These are phyloP conservation scores for Trypanosoma rangeli DNA, from an alignment of 208 protist genomes.

Conservation along the genomic window DNA sequence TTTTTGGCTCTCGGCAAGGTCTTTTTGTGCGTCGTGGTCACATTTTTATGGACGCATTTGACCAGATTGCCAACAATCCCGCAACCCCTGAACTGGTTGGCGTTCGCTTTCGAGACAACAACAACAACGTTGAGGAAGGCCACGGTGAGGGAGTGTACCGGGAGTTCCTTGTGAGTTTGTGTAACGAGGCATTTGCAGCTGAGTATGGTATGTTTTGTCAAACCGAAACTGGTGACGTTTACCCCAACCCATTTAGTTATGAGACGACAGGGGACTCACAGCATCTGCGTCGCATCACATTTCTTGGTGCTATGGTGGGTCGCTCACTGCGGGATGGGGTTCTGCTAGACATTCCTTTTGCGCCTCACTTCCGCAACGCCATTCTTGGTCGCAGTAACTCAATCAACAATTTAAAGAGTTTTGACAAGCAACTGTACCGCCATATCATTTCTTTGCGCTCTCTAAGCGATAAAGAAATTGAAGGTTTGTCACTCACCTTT, in stretches of 20 bases:
- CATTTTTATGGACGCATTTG: constrained; percentile 85
- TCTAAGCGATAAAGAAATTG: constrained; percentile 69
- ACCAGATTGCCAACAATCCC: constrained; percentile 48
- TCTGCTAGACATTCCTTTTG: constrained; percentile 88
- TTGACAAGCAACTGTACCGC: constrained; percentile 87
- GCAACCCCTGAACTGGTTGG: constrained; percentile 45
- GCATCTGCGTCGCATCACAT: constrained; percentile 75
- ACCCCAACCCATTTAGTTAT: constrained; percentile 88
- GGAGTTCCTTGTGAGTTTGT: constrained; percentile 84
- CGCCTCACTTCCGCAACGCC: constrained; percentile 90
- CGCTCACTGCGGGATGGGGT: constrained; percentile 91
- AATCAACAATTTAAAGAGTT: constrained; percentile 84
- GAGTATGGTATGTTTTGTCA: constrained; percentile 84
- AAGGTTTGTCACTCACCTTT: constrained; percentile 76
- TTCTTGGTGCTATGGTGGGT: constrained; percentile 91
- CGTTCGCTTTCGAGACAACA: constrained; percentile 58
- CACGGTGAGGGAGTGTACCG: constrained; percentile 93
- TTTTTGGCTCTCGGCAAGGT: background rate
- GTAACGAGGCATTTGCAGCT: constrained; percentile 76
- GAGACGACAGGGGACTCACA: constrained; percentile 63
- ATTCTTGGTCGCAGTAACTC: constrained; percentile 88
- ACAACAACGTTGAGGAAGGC: constrained; percentile 69
- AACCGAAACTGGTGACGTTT: constrained; percentile 84
- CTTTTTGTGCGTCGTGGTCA: constrained; percentile 57
- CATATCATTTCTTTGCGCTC: constrained; percentile 74